Percentiles rank a stretch among this genome's conserved stretches.
These are phyloP conservation scores for Blastobotrys americana DNA, from an alignment of 805 yeast genomes.

Conservation along the genomic window DNA sequence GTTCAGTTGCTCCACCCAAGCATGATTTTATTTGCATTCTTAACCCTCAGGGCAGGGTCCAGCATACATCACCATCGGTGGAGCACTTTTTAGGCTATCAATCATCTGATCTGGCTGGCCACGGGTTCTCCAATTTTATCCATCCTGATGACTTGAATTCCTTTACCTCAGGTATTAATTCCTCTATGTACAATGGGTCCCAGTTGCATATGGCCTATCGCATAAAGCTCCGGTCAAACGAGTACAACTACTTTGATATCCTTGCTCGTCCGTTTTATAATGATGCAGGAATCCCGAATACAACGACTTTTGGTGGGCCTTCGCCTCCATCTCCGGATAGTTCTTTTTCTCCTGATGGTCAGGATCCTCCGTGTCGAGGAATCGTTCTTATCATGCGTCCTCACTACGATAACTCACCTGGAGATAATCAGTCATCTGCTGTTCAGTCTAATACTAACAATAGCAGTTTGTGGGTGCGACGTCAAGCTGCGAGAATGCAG, in stretches of 20 bases:
- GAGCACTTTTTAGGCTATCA: slow-evolving; percentile 8
- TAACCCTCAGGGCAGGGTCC: slow-evolving; percentile 15
- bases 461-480: slow-evolving; percentile 15
- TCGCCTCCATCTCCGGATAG: background rate
- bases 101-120: slow-evolving; percentile 8
- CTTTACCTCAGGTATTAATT: slow-evolving; percentile 9
- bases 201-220: slow-evolving; percentile 4
- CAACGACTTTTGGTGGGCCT: too few relatives aligned
- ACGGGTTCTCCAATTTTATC: slow-evolving; percentile 12
- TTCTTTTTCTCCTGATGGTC: slow-evolving; percentile 1
- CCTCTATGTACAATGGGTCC: slow-evolving; percentile 8
- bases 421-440: slow-evolving; percentile 1
- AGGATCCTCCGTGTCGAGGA: slow-evolving; percentile 10
- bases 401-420: slow-evolving; percentile 1
- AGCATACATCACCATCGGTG: slow-evolving; percentile 14
- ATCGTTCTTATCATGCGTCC: slow-evolving; percentile 5
- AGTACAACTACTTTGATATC: slow-evolving; percentile 7
- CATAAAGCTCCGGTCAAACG: slow-evolving; percentile 6
- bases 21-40: slow-evolving; percentile 12
- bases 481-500: slow-evolving; percentile 15
- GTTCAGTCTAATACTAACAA: slow-evolving; percentile 1
- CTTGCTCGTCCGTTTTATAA: slow-evolving; percentile 13
- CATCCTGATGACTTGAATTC: slow-evolving; percentile 19
- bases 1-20: too few relatives aligned
- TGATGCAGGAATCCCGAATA: slow-evolving; percentile 6